Evolutionary conservation across 2,329 filamentous ascomycete species (phyloP).

Genomic region (Aspergillus latus): DNA sequence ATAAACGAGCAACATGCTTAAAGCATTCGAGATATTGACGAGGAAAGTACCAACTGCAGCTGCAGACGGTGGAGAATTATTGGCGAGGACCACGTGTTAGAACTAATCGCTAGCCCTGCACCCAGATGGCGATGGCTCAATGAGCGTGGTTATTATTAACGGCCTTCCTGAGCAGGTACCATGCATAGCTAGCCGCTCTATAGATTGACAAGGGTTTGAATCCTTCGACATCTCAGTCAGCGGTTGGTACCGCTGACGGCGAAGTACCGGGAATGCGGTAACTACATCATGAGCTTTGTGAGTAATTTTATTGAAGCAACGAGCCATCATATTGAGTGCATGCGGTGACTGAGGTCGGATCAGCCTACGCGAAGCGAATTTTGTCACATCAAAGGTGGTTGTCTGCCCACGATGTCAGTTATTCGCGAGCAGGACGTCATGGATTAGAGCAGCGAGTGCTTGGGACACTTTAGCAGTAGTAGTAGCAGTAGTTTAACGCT

Average conservation of each 20-base stretch:
- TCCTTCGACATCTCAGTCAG: slow-evolving; percentile 6
- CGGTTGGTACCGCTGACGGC: slow-evolving; percentile 1
- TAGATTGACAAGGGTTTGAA: slow-evolving; percentile 2
- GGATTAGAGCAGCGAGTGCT: too few relatives aligned
- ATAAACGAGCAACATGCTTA: not conserved
- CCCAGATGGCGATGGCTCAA: not conserved
- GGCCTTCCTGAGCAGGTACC: slow-evolving; percentile 8
- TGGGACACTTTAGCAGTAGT: too few relatives aligned
- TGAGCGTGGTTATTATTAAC: not conserved
- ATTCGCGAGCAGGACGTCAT: too few relatives aligned
- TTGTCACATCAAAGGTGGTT: not conserved
- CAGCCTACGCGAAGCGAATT: not conserved
- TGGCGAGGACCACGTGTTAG: not conserved
- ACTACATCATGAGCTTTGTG: not conserved
- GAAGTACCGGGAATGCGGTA: slow-evolving; percentile 1
- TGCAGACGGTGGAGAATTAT: not conserved
- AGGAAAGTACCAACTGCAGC: not conserved
- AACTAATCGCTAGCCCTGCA: not conserved
- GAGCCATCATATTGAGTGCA: not conserved
- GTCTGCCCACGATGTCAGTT: too few relatives aligned
- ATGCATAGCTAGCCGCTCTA: slow-evolving; percentile 1
- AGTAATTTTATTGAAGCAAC: not conserved
- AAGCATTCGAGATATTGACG: not conserved
- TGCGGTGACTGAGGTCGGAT: not conserved
- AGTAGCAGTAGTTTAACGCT: too few relatives aligned